phyloP scores from a whole-genome alignment of 2,329 filamentous ascomycete genomes.

The Zalaria obscura region DNA sequence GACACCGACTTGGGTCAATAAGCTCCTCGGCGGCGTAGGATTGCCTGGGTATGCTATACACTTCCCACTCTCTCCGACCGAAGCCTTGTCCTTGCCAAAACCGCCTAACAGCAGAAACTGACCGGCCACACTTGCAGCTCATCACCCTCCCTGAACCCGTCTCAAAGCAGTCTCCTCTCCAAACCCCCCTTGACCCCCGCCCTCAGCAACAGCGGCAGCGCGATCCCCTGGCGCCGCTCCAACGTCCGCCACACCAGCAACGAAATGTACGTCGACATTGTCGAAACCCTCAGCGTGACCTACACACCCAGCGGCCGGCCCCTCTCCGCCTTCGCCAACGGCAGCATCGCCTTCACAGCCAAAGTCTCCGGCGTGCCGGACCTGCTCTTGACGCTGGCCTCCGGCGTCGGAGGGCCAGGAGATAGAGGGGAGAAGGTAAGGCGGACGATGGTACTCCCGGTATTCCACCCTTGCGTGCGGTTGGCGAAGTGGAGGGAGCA shows the following conservation, averaged over 20 bases:
- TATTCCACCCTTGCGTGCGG: slow-evolving; percentile 92
- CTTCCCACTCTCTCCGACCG: background rate
- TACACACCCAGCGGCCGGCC: slow-evolving; percentile 82
- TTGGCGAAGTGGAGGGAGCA: slow-evolving; percentile 79
- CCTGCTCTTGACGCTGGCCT: slow-evolving; percentile 64
- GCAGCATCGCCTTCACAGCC: slow-evolving; percentile 85
- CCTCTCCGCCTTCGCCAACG: slow-evolving; percentile 74
- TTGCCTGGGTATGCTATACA: slow-evolving; percentile 42
- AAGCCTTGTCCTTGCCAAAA: background rate
- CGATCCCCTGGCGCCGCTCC: slow-evolving; percentile 76
- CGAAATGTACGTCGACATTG: slow-evolving; percentile 89
- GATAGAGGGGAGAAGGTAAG: slow-evolving; percentile 26
- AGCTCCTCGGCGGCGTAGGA: slow-evolving; percentile 74
- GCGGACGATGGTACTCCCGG: slow-evolving; percentile 64
- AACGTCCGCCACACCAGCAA: slow-evolving; percentile 95
- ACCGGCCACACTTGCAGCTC: slow-evolving; percentile 24
- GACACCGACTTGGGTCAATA: slow-evolving; percentile 79
- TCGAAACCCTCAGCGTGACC: slow-evolving; percentile 78
- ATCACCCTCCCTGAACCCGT: slow-evolving; percentile 2
- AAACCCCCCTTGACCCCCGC: slow-evolving; percentile 10
- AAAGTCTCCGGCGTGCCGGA: slow-evolving; percentile 94
- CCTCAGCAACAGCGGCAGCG: slow-evolving; percentile 15
- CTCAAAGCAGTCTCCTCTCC: background rate
- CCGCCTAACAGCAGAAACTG: background rate
- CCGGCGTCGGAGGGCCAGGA: slow-evolving; percentile 62